Conservation (phyloP, 495 filamentous ascomycete species). For the Achaetomiella virescens region DNA sequence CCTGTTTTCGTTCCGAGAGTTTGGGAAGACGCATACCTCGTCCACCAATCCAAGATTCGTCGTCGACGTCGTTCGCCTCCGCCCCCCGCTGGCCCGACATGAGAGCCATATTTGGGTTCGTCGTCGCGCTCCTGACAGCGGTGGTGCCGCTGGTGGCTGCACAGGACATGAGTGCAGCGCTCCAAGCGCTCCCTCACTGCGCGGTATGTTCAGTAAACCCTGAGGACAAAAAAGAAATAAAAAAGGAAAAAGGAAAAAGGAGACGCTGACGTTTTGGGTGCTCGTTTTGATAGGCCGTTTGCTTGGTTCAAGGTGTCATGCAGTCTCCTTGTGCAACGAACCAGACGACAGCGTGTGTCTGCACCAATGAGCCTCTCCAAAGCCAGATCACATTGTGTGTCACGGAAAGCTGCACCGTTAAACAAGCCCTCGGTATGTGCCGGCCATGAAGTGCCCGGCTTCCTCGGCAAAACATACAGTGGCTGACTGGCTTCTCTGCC, state of each 20-base stretch:
- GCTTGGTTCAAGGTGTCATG: not conserved
- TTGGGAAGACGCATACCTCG: no score
- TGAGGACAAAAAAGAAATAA: no score
- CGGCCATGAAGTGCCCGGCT: no score
- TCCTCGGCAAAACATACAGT: no score
- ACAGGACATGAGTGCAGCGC: not conserved
- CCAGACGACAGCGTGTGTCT: conserved; percentile 2
- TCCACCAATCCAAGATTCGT: not conserved
- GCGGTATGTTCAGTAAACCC: not conserved
- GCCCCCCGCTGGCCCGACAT: not conserved
- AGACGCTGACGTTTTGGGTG: not conserved
- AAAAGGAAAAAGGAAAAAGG: not conserved
- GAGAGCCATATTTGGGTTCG: not conserved
- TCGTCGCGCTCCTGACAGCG: not conserved
- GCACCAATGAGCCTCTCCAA: not conserved
- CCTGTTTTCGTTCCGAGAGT: no score
- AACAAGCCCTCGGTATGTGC: conserved; percentile 2
- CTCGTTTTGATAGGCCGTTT: not conserved
- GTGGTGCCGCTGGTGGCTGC: conserved; percentile 4
- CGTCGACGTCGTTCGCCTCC: not conserved
- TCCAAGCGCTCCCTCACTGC: not conserved
- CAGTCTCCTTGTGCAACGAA: not conserved
- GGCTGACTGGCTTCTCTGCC: not conserved
- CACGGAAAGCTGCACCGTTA: conserved; percentile 2
- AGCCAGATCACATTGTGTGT: not conserved